Base-by-base conservation (phyloP, 2,329 filamentous ascomycete species). In the Pseudogymnoascus sp. region DNA sequence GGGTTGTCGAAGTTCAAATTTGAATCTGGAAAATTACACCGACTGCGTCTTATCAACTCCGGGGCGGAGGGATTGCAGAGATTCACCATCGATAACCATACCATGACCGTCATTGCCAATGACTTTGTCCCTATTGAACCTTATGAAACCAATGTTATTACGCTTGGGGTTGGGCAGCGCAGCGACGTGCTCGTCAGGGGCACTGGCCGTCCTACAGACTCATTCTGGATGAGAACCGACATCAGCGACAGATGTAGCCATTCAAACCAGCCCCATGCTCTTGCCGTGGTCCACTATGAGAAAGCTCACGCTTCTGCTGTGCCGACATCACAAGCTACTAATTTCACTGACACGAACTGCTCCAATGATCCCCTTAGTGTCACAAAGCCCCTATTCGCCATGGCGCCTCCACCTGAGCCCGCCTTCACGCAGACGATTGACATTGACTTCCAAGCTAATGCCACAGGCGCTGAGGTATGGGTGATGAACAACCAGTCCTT, bases 271-370 rank as follows among this genome's bases (percentile, higher is more conserved):
- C 79, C 79, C 2, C 69, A 79, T 61, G 86, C 83, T 1, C 70
- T 84, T 0, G 89, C 87, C 0, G 84, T 81, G 7, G 78, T 91
- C 60, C 88, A 87, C 75, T 91, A 90, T 72, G 78, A 87, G 46
- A 70, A 78, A 8, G 83, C 84, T 5, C 77, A 88, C 69, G 77
- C 76, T 1, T 74, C 72, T 50, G 71, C 75, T 18, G 64, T 77
- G 1, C 88, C 87, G 0, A 76, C 73, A 3, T 84, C 80, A 40
- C 73, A 40, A 31, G 37, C 38, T 14, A 50, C 21, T n/a, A 11
- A 34, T 21, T 50, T 28, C 34, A 50, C 16, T 18, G 38, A 44
- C 10, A 31, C n/a, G 8, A 31, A 50, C 14, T 62, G 60, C 38
- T 34, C 38, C 38, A 62, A 62, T 12, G 60, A 62, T 23, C 25